Percentiles rank a stretch among this genome's conserved stretches.
Evolutionary conservation across 129 eudicot species (phyloP).

Genomic region (Cynara cardunculus): DNA sequence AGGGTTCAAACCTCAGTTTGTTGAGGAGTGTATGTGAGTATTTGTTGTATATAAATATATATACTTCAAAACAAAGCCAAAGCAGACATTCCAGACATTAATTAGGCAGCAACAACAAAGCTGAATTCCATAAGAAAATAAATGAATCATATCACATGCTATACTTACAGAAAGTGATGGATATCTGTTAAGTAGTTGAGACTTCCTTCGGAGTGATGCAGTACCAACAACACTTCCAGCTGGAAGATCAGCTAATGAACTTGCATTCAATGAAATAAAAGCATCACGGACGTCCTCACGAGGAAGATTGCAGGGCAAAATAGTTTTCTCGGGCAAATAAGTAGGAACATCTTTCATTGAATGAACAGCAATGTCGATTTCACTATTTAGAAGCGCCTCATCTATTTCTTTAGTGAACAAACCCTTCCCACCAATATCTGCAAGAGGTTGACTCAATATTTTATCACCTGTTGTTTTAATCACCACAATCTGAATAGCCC

Average conservation of each 20-base stretch:
- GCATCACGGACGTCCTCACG: constrained; percentile 98
- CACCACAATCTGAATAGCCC: constrained; percentile 81
- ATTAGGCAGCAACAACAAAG: not conserved
- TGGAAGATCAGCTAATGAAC: constrained; percentile 78
- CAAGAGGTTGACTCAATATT: constrained; percentile 82
- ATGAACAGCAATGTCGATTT: constrained; percentile 94
- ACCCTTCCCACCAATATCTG: constrained; percentile 98
- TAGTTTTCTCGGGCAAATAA: constrained; percentile 82
- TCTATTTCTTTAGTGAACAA: constrained; percentile 94
- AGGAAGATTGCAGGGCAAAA: constrained; percentile 88
- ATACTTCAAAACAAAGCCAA: not conserved
- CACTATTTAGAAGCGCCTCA: constrained; percentile 80
- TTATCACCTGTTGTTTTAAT: constrained; percentile 96
- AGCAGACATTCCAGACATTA: not conserved
- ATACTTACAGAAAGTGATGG: constrained; percentile 70
- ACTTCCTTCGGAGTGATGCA: constrained; percentile 90
- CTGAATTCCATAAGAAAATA: not conserved
- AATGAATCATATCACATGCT: not conserved
- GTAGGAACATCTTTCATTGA: constrained; percentile 99
- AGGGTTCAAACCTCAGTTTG: too few species aligned
- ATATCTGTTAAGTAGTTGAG: constrained; percentile 81
- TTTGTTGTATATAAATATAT: not conserved
- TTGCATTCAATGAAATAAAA: constrained; percentile 67
- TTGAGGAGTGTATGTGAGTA: not conserved
- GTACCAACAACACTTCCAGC: constrained; percentile 87